Percentiles rank a stretch among this genome's conserved stretches.
Evolutionary conservation across 2,329 filamentous ascomycete species (phyloP).

Genomic region (Neurospora crassa): DNA sequence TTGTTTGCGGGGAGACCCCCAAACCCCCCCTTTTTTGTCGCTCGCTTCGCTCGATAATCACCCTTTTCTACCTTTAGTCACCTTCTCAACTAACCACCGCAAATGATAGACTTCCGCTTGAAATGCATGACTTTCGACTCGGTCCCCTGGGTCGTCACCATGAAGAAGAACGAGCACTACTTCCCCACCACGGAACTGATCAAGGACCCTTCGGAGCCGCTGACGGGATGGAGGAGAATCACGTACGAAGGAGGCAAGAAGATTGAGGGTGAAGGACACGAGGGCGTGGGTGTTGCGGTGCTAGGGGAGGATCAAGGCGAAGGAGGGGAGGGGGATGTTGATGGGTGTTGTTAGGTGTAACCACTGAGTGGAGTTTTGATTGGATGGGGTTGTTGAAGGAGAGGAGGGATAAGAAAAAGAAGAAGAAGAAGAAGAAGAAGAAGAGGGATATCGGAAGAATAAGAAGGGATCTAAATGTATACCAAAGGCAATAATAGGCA

Average conservation of each 20-base stretch:
- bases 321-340: slow-evolving; percentile 5
- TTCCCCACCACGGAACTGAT: slow-evolving; percentile 64
- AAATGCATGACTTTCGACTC: slow-evolving; percentile 98
- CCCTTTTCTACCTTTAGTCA: too few species aligned
- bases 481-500: too few species aligned
- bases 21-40: not conserved
- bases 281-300: slow-evolving; percentile 34
- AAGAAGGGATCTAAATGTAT: too few species aligned
- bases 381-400: not conserved
- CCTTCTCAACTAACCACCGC: not conserved
- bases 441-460: too few species aligned
- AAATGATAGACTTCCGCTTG: slow-evolving; percentile 61
- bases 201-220: slow-evolving; percentile 45
- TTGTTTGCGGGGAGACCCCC: not conserved
- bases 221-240: slow-evolving; percentile 53
- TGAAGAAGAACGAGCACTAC: slow-evolving; percentile 99
- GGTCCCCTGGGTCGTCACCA: slow-evolving; percentile 97
- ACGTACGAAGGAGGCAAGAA: slow-evolving; percentile 49
- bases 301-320: slow-evolving; percentile 35
- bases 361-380: not conserved
- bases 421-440: too few species aligned
- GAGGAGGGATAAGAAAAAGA: too few species aligned
- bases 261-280: slow-evolving; percentile 43
- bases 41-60: not conserved
- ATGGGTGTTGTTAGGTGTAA: slow-evolving; percentile 4